Evolutionary conservation across 1,284 basidiomycete genomes (phyloP).

Genomic region (Tranzscheliella williamsii): DNA sequence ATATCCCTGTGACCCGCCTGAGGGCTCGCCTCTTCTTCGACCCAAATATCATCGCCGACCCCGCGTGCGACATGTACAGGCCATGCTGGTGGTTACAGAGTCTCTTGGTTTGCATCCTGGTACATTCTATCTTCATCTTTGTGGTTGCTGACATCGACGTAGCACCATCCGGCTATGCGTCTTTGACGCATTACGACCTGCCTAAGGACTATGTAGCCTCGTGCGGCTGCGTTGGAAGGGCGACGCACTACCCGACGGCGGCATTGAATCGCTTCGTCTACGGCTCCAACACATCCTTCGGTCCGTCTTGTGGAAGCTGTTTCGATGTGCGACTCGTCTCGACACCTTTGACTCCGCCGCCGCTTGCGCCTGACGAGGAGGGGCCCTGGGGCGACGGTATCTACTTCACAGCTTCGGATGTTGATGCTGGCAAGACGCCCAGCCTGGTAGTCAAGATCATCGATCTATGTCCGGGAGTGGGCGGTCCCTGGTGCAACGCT

Average conservation of each 20-base stretch:
- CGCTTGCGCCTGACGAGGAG: conserved; percentile 7
- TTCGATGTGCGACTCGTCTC: conserved; percentile 36
- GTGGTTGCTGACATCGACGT: conserved; percentile 12
- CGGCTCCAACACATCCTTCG: conserved; percentile 43
- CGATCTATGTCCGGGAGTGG: conserved; percentile 41
- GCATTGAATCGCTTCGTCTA: conserved; percentile 44
- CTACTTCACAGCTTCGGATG: conserved; percentile 13
- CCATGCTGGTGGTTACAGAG: too few species aligned
- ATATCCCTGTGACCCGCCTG: too few species aligned
- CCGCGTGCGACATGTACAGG: too few species aligned
- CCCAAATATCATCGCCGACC: too few species aligned
- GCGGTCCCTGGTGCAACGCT: conserved; percentile 44
- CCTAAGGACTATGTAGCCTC: conserved; percentile 45
- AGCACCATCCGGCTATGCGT: conserved; percentile 28
- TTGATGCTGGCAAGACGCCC: conserved; percentile 23
- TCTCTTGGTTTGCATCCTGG: background rate
- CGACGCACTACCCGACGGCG: conserved; percentile 43
- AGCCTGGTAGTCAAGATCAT: conserved; percentile 46
- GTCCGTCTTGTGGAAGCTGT: conserved; percentile 43
- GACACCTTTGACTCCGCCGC: conserved; percentile 35
- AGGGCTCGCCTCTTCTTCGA: too few species aligned
- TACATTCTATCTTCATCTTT: background rate
- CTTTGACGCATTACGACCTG: conserved; percentile 51
- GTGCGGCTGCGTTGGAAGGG: conserved; percentile 44
- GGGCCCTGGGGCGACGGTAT: conserved; percentile 38